A percentile compares a stretch with the other conserved stretches of the same genome.
Conservation (phyloP, 176 grass and related monocot species). For the Ananas comosus region DNA sequence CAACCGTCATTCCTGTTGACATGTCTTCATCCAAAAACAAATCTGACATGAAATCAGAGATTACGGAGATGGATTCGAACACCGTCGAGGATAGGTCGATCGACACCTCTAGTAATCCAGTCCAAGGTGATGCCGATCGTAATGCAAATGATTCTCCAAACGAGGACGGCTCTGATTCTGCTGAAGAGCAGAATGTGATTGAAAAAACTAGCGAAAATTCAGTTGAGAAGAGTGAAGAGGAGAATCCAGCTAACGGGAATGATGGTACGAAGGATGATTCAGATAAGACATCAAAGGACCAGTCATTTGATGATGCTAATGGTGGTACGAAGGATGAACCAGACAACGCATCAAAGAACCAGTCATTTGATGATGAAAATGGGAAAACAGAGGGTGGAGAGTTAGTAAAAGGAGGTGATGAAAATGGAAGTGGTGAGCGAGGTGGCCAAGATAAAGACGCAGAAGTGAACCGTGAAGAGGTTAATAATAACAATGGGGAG, state of each 20-base stretch:
- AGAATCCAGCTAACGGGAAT: constrained; percentile 4
- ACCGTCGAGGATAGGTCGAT: constrained; percentile 43
- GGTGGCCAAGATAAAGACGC: constrained; percentile 24
- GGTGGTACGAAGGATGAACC: constrained; percentile 11
- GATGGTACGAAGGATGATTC: constrained; percentile 10
- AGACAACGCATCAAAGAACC: constrained; percentile 17
- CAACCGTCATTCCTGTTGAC: constrained; percentile 30
- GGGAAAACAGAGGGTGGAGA: constrained; percentile 59
- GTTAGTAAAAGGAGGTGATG: constrained; percentile 42
- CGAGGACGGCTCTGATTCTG: constrained; percentile 16
- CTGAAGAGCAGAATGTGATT: constrained; percentile 15
- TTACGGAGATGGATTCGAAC: constrained; percentile 1
- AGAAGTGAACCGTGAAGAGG: constrained; percentile 9
- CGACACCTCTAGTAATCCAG: constrained; percentile 48
- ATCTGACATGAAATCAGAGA: constrained; percentile 16
- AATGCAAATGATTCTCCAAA: constrained; percentile 18
- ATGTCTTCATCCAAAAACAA: constrained; percentile 27
- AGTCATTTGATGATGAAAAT: constrained; percentile 66
- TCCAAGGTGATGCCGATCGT: constrained; percentile 41
- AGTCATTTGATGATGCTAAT: constrained; percentile 44
- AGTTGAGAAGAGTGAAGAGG: constrained; percentile 20
- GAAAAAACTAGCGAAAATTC: constrained; percentile 19
- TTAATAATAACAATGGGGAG: neutral
- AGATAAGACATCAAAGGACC: constrained; percentile 18
- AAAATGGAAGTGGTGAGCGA: neutral